These are phyloP conservation scores for Penicillium cinerascens DNA, from an alignment of 495 filamentous ascomycete genomes.

Conservation along the genomic window DNA sequence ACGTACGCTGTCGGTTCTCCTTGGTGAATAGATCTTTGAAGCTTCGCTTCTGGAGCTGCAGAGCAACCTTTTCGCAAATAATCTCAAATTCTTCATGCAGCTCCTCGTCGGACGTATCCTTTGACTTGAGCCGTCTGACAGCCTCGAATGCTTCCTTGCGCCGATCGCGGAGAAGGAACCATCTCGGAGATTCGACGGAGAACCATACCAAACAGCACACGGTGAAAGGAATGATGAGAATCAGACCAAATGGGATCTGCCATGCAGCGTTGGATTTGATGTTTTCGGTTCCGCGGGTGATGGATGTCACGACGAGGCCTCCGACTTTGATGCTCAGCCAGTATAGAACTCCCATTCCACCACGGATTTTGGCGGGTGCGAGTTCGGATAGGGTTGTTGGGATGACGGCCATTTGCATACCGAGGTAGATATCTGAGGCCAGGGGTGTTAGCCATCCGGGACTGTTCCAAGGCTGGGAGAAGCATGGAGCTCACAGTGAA, in stretches of 20 bases:
- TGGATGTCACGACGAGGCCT: conserved; percentile 27
- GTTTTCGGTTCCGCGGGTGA: conserved; percentile 26
- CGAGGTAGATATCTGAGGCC: conserved; percentile 26
- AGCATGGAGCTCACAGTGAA: conserved; percentile 21
- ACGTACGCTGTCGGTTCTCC: conserved; percentile 30
- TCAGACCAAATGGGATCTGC: conserved; percentile 29
- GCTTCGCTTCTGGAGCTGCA: conserved; percentile 15
- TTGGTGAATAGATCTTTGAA: conserved; percentile 28
- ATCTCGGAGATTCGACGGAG: conserved; percentile 31
- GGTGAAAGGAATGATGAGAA: conserved; percentile 26
- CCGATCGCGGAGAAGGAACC: conserved; percentile 30
- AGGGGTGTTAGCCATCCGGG: not conserved
- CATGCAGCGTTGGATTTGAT: conserved; percentile 25
- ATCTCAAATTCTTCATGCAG: conserved; percentile 9
- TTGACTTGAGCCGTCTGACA: conserved; percentile 7
- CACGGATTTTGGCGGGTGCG: conserved; percentile 30
- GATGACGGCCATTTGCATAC: conserved; percentile 33
- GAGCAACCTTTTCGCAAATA: conserved; percentile 6
- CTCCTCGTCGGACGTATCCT: conserved; percentile 12
- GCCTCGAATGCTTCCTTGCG: conserved; percentile 20
- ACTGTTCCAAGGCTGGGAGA: not conserved
- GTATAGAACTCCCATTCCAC: conserved; percentile 33
- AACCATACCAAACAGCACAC: conserved; percentile 29
- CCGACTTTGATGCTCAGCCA: conserved; percentile 23
- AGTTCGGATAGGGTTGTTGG: conserved; percentile 32